A percentile compares a stretch with the other conserved stretches of the same genome.
Evolutionary conservation across 176 grass and related monocot genomes (phyloP).

Genomic region (Rhynchospora pubera): DNA sequence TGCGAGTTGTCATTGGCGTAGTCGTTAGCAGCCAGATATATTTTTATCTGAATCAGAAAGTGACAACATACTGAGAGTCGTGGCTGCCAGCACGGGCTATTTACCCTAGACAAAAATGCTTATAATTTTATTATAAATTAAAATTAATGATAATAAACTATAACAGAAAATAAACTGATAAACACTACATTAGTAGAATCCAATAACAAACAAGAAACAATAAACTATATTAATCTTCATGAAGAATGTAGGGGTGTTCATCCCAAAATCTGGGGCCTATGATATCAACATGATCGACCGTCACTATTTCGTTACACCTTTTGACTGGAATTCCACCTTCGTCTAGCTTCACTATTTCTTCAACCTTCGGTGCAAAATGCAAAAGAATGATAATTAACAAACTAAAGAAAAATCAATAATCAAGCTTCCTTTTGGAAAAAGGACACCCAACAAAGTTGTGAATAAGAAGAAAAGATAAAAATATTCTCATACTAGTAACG

Average conservation of each 20-base stretch:
- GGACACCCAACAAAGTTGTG: neutral
- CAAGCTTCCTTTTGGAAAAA: neutral
- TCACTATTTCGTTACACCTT: constrained; percentile 29
- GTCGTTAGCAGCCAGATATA: no score
- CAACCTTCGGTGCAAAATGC: constrained; percentile 30
- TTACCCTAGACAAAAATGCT: no score
- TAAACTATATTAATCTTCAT: constrained; percentile 18
- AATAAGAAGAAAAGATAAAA: neutral
- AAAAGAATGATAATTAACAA: neutral
- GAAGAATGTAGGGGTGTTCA: constrained; percentile 46
- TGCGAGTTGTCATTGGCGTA: no score
- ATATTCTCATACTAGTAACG: neutral
- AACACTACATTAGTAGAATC: neutral
- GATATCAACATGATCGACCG: constrained; percentile 47
- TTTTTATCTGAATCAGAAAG: no score
- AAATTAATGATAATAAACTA: no score
- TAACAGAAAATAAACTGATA: neutral
- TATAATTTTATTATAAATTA: no score
- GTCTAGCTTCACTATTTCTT: constrained; percentile 28
- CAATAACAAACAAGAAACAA: neutral
- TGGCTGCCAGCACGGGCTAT: no score
- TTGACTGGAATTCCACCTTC: constrained; percentile 11
- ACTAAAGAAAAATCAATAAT: neutral
- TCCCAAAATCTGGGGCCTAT: constrained; percentile 60
- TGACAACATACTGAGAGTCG: no score